Evolutionary conservation across 495 filamentous ascomycete genomes (phyloP).

Genomic region (Peziza echinospora): DNA sequence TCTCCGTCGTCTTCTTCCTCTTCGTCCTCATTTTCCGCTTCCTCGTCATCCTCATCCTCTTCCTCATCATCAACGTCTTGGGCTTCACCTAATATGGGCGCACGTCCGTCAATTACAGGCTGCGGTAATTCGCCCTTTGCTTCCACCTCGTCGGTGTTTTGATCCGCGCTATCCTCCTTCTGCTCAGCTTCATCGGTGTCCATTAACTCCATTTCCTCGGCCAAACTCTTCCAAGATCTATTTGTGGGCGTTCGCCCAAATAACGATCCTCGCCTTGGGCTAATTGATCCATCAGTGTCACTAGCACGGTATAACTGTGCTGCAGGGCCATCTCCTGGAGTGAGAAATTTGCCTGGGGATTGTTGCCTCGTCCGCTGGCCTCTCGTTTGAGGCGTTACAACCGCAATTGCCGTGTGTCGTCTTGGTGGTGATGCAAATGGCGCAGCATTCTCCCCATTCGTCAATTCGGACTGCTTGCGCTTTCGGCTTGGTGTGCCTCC

Average conservation of each 20-base stretch:
- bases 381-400: constrained; percentile 8
- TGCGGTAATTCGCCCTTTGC: neutral
- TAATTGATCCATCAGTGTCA: constrained; percentile 1
- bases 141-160: neutral
- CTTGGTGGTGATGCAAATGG: neutral
- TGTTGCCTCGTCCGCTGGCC: constrained; percentile 13
- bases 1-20: neutral
- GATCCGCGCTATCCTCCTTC: constrained; percentile 1
- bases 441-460: neutral
- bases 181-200: neutral
- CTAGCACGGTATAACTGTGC: neutral
- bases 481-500: neutral
- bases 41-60: neutral
- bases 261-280: constrained; percentile 6
- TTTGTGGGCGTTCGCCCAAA: neutral
- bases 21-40: neutral
- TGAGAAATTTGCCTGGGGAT: constrained; percentile 10
- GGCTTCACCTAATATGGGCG: too few relatives aligned
- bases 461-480: neutral
- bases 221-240: too few relatives aligned
- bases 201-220: neutral
- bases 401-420: neutral
- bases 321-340: neutral
- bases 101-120: neutral
- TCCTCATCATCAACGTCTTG: neutral